These are phyloP conservation scores for Vitis amurensis DNA, from an alignment of 164 flowering plant genomes.

Conservation along the genomic window DNA sequence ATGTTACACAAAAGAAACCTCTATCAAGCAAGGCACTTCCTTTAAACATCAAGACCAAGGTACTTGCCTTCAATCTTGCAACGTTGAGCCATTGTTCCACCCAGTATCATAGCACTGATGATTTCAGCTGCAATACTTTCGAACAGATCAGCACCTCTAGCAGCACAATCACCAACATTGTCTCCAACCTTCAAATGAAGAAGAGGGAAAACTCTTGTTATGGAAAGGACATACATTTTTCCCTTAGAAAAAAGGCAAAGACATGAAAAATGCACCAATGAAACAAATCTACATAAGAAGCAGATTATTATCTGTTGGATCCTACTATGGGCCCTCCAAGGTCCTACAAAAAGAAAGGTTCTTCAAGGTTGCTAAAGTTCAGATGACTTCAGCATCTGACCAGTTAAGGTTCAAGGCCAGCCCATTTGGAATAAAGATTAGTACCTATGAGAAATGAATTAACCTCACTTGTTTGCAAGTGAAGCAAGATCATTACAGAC, in stretches of 20 bases:
- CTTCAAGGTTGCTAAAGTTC: neutral
- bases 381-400: neutral
- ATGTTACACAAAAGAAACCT: no score
- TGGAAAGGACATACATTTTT: neutral
- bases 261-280: neutral
- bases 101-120: conserved; percentile 97
- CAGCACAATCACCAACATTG: conserved; percentile 98
- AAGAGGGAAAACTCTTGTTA: neutral
- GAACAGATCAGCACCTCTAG: conserved; percentile 97
- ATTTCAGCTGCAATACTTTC: conserved; percentile 99
- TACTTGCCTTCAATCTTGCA: conserved; percentile 87
- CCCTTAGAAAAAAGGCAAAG: neutral
- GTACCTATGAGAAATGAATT: no score
- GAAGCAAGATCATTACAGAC: no score
- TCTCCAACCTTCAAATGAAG: conserved; percentile 74
- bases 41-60: neutral
- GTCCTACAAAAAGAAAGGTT: neutral
- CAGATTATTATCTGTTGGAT: neutral
- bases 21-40: neutral
- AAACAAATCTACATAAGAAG: neutral
- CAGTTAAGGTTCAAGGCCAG: neutral
- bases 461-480: no score
- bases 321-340: no score
- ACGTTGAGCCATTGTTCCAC: conserved; percentile 93
- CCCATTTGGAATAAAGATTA: neutral